These are phyloP conservation scores for Chrysoporthe cubensis DNA, from an alignment of 2,329 filamentous ascomycete species.

Conservation along the genomic window DNA sequence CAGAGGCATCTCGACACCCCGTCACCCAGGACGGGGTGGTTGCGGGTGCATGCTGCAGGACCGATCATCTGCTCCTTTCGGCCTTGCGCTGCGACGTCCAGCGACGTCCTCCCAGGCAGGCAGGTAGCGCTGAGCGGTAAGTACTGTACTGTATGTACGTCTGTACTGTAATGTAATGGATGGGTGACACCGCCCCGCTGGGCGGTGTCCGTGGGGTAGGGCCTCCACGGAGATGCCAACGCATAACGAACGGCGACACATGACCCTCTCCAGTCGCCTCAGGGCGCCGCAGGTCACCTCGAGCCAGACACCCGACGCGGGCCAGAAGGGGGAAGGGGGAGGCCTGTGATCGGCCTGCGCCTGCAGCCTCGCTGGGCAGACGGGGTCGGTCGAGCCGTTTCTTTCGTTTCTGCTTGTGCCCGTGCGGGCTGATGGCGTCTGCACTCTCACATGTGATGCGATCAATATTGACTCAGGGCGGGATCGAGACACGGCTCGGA, in stretches of 20 bases:
- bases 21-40: neutral
- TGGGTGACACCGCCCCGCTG: constrained; percentile 16
- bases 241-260: constrained; percentile 20
- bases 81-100: constrained; percentile 1
- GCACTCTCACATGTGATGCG: neutral
- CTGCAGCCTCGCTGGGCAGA: neutral
- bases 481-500: constrained; percentile 19
- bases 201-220: constrained; percentile 3
- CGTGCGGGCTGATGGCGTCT: neutral
- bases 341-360: constrained; percentile 14
- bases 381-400: neutral
- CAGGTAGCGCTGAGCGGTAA: neutral
- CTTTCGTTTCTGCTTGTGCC: neutral
- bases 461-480: constrained; percentile 2
- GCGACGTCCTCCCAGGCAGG: constrained; percentile 9
- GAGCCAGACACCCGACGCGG: neutral
- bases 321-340: neutral
- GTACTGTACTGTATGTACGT: too few relatives aligned
- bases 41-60: constrained; percentile 7
- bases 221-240: constrained; percentile 16
- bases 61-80: constrained; percentile 26
- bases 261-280: constrained; percentile 15
- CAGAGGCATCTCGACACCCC: neutral
- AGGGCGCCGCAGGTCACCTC: neutral
- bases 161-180: neutral